These are phyloP conservation scores for Mucor sp. DNA, from an alignment of 371 early-diverging fungal species.

Conservation along the genomic window DNA sequence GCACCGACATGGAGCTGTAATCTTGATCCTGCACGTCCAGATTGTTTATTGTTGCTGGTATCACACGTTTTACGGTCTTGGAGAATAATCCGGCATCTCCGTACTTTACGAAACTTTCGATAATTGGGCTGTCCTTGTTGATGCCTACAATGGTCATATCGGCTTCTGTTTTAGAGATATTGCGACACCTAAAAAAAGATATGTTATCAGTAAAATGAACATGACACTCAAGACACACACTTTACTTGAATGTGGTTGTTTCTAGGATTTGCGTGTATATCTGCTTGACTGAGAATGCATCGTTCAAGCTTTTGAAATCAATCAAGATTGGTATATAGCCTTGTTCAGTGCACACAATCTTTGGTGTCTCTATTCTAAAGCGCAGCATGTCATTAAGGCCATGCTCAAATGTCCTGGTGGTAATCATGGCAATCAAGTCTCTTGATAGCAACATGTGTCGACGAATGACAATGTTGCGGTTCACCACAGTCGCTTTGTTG, in stretches of 20 bases:
- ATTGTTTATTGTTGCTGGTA: conserved; percentile 15
- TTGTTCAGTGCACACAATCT: conserved; percentile 31
- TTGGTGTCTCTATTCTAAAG: conserved; percentile 36
- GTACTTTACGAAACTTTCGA: conserved; percentile 7
- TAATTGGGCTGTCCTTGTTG: conserved; percentile 7
- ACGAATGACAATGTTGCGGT: conserved; percentile 27
- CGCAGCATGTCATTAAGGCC: conserved; percentile 35
- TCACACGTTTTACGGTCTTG: conserved; percentile 21
- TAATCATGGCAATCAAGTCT: conserved; percentile 19
- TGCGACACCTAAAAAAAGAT: conserved; percentile 30
- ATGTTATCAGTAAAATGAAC: no score
- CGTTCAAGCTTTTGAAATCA: conserved; percentile 21
- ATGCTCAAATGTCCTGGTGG: conserved; percentile 26
- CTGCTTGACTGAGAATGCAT: conserved; percentile 15
- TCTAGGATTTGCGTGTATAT: conserved; percentile 37
- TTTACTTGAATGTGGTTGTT: conserved; percentile 38
- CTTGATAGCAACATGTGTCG: conserved; percentile 28
- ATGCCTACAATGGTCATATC: conserved; percentile 19
- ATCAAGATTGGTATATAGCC: conserved; percentile 26
- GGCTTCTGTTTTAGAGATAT: conserved; percentile 30
- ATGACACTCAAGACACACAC: no score
- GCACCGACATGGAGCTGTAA: neutral
- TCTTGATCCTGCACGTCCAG: neutral
- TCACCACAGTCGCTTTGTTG: conserved; percentile 21
- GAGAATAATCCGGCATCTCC: conserved; percentile 15